Evolutionary conservation across 352 stramenopile species (phyloP).

Genomic region (Globisporangium alternatum): DNA sequence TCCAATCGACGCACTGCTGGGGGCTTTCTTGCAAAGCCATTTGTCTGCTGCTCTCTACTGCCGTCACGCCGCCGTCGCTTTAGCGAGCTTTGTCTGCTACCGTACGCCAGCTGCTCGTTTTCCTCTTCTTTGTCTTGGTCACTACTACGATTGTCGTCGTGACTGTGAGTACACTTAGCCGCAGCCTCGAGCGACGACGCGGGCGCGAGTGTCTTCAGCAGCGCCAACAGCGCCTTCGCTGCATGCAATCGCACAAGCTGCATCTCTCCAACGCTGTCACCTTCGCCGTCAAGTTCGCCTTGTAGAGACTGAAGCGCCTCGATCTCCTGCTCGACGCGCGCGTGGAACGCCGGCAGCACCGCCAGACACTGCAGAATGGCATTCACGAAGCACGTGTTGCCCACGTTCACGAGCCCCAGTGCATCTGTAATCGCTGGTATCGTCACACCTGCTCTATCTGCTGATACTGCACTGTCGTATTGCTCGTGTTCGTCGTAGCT

Average conservation of each 20-base stretch:
- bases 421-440: slow-evolving; percentile 6
- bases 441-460: neutral
- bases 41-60: neutral
- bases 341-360: slow-evolving; percentile 36
- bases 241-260: slow-evolving; percentile 8
- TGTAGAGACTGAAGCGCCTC: neutral
- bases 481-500: neutral
- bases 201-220: slow-evolving; percentile 15
- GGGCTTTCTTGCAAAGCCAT: neutral
- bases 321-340: slow-evolving; percentile 25
- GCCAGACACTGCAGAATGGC: slow-evolving; percentile 68
- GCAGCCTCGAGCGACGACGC: neutral
- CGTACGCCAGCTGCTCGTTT: neutral
- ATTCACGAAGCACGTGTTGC: slow-evolving; percentile 79
- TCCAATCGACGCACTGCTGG: neutral
- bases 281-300: neutral
- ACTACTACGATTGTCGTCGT: neutral
- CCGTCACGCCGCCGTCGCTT: neutral
- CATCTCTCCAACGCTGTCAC: neutral
- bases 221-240: slow-evolving; percentile 13
- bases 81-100: neutral
- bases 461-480: neutral
- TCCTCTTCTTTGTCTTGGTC: slow-evolving; percentile 3
- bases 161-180: neutral
- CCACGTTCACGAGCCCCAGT: slow-evolving; percentile 53